Evolutionary conservation across 352 stramenopile species (phyloP).

Genomic region (Globisporangium nagaii): DNA sequence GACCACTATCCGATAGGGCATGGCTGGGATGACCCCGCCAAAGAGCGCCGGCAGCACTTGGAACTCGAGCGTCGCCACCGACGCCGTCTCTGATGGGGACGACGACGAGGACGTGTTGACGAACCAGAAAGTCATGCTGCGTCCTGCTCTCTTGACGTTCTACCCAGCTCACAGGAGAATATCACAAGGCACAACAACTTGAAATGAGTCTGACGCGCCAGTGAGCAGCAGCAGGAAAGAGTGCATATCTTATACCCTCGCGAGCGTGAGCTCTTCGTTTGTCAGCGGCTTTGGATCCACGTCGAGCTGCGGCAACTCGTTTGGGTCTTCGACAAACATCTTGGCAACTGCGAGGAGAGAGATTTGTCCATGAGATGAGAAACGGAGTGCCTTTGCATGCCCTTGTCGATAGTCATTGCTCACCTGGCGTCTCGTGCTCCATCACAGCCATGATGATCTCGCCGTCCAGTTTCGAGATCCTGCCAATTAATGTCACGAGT

Average conservation of each 20-base stretch:
- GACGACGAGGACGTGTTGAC: constrained; percentile 19
- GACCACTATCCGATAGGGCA: constrained; percentile 50
- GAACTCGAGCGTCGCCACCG: constrained; percentile 20
- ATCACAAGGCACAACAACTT: too few relatives aligned
- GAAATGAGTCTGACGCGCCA: too few relatives aligned
- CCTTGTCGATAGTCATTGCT: neutral
- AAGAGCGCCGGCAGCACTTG: constrained; percentile 51
- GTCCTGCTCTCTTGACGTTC: constrained; percentile 38
- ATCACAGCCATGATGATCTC: constrained; percentile 59
- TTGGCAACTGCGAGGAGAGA: neutral
- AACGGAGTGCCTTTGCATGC: too few relatives aligned
- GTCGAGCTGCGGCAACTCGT: constrained; percentile 18
- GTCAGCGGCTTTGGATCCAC: constrained; percentile 27
- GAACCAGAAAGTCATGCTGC: constrained; percentile 49
- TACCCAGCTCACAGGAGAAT: constrained; percentile 8
- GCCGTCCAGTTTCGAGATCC: constrained; percentile 57
- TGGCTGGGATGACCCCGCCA: constrained; percentile 34
- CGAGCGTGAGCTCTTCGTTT: constrained; percentile 35
- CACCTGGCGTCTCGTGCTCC: constrained; percentile 39
- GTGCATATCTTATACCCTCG: too few relatives aligned
- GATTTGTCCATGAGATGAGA: too few relatives aligned
- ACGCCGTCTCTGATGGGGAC: neutral
- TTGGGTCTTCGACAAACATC: constrained; percentile 15
- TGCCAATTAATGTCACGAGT: too few relatives aligned
- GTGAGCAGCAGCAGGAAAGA: too few relatives aligned